phyloP scores from a whole-genome alignment of 1,139 yeast genomes.

The Protomyces lactucae-debilis region DNA sequence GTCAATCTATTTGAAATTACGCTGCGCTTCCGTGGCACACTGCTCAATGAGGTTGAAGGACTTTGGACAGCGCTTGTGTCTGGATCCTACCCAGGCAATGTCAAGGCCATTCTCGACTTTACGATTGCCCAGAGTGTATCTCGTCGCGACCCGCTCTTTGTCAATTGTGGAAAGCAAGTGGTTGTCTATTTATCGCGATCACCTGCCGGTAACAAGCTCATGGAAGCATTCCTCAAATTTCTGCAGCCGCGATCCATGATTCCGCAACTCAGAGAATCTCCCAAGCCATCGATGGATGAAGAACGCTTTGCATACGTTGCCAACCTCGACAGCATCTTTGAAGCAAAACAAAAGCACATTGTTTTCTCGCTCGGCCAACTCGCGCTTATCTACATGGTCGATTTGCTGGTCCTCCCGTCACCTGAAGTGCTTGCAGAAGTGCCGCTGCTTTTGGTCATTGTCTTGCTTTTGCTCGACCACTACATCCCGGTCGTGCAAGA shows the following conservation, averaged over 20 bases:
- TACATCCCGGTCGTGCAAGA: slow-evolving; percentile 77
- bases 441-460: slow-evolving; percentile 76
- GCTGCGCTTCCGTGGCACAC: slow-evolving; percentile 62
- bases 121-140: slow-evolving; percentile 64
- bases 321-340: slow-evolving; percentile 55
- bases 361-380: slow-evolving; percentile 84
- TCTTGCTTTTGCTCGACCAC: slow-evolving; percentile 79
- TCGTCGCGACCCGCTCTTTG: slow-evolving; percentile 66
- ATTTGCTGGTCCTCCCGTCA: slow-evolving; percentile 57
- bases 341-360: slow-evolving; percentile 59
- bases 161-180: slow-evolving; percentile 73
- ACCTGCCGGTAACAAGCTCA: slow-evolving; percentile 52
- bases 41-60: slow-evolving; percentile 85
- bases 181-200: slow-evolving; percentile 67
- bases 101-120: slow-evolving; percentile 66
- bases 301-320: slow-evolving; percentile 67
- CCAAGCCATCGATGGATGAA: slow-evolving; percentile 38
- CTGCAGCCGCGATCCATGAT: slow-evolving; percentile 84
- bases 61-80: slow-evolving; percentile 89
- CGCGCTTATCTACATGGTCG: slow-evolving; percentile 78
- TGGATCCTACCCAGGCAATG: slow-evolving; percentile 60
- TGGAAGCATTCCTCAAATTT: slow-evolving; percentile 62
- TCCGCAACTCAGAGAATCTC: slow-evolving; percentile 52
- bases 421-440: slow-evolving; percentile 54
- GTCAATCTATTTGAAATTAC: slow-evolving; percentile 81